Conservation (phyloP, 345 rosid genomes). For the Rhizophora mangle region DNA sequence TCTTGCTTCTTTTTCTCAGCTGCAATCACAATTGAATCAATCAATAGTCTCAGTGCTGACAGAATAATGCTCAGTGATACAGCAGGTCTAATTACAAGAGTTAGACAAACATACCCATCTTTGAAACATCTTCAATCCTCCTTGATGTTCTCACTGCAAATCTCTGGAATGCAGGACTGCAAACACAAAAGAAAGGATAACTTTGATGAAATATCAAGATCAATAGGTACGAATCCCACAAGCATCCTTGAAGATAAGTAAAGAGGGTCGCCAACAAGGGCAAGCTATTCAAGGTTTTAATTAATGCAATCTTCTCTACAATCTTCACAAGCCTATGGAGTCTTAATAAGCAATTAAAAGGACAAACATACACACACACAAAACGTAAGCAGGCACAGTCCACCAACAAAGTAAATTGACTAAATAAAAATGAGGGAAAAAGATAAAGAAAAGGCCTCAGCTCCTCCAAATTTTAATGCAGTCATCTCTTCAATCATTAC, state of each 20-base stretch:
- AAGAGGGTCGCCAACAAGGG: not conserved
- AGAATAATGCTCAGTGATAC: not conserved
- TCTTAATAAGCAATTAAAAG: constrained; percentile 30
- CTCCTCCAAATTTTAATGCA: constrained; percentile 5
- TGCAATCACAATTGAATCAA: constrained; percentile 16
- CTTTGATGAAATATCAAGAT: not conserved
- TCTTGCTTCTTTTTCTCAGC: constrained; percentile 55
- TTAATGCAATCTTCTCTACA: constrained; percentile 1
- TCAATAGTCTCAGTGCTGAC: not conserved
- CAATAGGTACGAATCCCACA: too few relatives aligned
- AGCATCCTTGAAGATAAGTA: too few relatives aligned
- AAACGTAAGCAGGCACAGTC: too few relatives aligned
- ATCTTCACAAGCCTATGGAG: constrained; percentile 47
- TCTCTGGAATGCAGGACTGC: constrained; percentile 78
- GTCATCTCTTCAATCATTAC: constrained; percentile 31
- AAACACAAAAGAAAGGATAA: not conserved
- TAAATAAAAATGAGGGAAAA: not conserved
- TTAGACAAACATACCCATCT: constrained; percentile 34
- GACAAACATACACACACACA: not conserved
- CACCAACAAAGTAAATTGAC: too few relatives aligned
- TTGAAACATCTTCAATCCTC: constrained; percentile 61
- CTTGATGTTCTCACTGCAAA: constrained; percentile 85
- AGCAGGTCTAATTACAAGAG: not conserved
- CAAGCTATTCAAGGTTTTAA: constrained; percentile 5
- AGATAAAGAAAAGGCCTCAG: not conserved